These are phyloP conservation scores for Cryptosporidium felis DNA, from an alignment of 169 alveolate species.

Conservation along the genomic window DNA sequence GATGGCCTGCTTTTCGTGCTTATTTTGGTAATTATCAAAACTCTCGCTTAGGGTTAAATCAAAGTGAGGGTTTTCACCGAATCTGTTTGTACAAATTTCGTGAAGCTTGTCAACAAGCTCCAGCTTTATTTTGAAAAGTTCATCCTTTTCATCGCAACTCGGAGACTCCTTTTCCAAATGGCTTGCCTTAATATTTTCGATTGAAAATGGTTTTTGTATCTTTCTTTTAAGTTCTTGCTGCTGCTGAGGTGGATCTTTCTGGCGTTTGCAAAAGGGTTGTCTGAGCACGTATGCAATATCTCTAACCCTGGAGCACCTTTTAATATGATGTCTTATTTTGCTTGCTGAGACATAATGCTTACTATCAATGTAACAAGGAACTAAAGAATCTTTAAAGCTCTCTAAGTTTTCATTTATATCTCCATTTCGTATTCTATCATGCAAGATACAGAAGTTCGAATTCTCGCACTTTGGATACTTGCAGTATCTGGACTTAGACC, in stretches of 20 bases:
- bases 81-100: background rate
- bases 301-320: constrained; percentile 60
- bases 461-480: constrained; percentile 1
- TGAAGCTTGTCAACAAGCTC: constrained; percentile 20
- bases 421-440: background rate
- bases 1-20: constrained; percentile 42
- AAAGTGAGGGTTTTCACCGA: constrained; percentile 35
- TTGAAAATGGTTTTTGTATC: background rate
- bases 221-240: background rate
- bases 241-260: background rate
- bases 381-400: background rate
- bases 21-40: background rate
- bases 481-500: constrained; percentile 40
- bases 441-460: constrained; percentile 28
- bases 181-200: background rate
- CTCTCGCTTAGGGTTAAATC: background rate
- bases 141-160: background rate
- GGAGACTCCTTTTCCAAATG: background rate
- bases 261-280: constrained; percentile 52
- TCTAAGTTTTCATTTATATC: background rate
- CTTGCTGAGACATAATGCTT: constrained; percentile 31
- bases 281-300: constrained; percentile 63
- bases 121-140: background rate
- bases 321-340: constrained; percentile 43
- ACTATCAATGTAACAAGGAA: constrained; percentile 48